Evolutionary conservation across 2,329 filamentous ascomycete species (phyloP).

Genomic region (Trichoderma pleuroti): DNA sequence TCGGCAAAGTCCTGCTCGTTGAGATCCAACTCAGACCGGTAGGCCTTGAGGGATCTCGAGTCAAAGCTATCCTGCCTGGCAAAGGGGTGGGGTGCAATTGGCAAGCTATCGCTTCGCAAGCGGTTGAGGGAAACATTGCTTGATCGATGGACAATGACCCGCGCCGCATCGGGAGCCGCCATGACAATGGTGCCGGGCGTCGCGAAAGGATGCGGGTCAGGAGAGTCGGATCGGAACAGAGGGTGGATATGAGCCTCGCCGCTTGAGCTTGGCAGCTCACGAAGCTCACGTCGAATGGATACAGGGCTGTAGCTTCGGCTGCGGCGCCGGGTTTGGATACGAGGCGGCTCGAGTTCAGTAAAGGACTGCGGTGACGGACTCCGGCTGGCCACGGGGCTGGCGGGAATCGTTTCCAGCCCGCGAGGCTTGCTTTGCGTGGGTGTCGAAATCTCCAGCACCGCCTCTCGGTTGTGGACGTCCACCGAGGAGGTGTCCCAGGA

Average conservation of each 20-base stretch:
- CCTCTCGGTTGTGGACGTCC: constrained; percentile 58
- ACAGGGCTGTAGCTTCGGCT: constrained; percentile 53
- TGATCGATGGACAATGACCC: constrained; percentile 54
- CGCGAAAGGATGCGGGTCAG: constrained; percentile 60
- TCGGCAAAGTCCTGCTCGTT: constrained; percentile 27
- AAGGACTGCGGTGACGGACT: constrained; percentile 59
- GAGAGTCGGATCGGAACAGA: constrained; percentile 70
- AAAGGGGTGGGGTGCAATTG: constrained; percentile 45
- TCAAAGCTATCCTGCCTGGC: constrained; percentile 48
- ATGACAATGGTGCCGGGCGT: constrained; percentile 69
- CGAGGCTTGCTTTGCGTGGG: constrained; percentile 44
- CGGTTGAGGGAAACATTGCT: constrained; percentile 50
- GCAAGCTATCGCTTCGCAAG: constrained; percentile 55
- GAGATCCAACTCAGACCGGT: constrained; percentile 24
- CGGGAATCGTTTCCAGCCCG: constrained; percentile 68
- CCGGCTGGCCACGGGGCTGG: constrained; percentile 60
- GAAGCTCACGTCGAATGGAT: constrained; percentile 31
- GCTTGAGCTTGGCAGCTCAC: constrained; percentile 27
- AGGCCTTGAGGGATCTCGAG: constrained; percentile 28
- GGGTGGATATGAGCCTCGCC: constrained; percentile 72
- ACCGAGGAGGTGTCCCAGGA: constrained; percentile 71
- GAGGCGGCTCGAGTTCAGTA: constrained; percentile 55
- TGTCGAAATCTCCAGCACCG: constrained; percentile 49
- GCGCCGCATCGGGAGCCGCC: constrained; percentile 65
- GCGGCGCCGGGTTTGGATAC: constrained; percentile 33